Evolutionary conservation across 1,139 yeast species (phyloP), one percentile per base, ranked within the genome.

Genomic region (Saccharomyces pastorianus): DNA sequence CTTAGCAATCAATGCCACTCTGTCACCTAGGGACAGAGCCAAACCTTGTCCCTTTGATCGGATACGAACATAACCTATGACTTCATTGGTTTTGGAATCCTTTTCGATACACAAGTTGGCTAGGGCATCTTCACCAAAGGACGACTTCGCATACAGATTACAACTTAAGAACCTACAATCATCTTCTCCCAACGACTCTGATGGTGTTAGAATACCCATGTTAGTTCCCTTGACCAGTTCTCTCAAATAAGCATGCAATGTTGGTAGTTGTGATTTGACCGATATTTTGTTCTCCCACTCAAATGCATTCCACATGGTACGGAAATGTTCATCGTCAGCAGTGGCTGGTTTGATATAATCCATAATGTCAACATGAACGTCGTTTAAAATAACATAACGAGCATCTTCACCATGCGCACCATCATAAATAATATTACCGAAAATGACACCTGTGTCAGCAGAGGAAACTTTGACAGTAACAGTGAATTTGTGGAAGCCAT

Each of bases 241-340:
- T 56, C 84, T 86, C 71, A 95, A 77, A 73, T 89, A 95, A 51
- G 82, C 88, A 67, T 85, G 85, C 67, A 95, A 79, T 1, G 91
- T 75, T 47, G 80, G 73, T 64, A 85, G 78, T 17, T 68, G 67
- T 2, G 95, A 84, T 64, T 87, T 85, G 68, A 95, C 88, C 59
- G 93, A 88, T 66, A 95, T 93, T 76, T 95, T 95, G 75, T 95
- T 95, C 73, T 95, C 99, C 99, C 99, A 95, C 74, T 95, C 99
- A 70, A 95, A 95, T 71, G 91, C 98, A 70, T 90, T 88, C 99
- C 99, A 95, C 98, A 91, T 91, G 65, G 84, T 82, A 66, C 99
- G 88, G 88, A 95, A 95, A 62, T 82, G 86, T 52, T 84, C 82
- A 72, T 93, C 99, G 17, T 90, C 76, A 71, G 96, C 89, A 28